phyloP scores from a whole-genome alignment of 2,329 filamentous ascomycete species.

The Fusarium tjaetaba region DNA sequence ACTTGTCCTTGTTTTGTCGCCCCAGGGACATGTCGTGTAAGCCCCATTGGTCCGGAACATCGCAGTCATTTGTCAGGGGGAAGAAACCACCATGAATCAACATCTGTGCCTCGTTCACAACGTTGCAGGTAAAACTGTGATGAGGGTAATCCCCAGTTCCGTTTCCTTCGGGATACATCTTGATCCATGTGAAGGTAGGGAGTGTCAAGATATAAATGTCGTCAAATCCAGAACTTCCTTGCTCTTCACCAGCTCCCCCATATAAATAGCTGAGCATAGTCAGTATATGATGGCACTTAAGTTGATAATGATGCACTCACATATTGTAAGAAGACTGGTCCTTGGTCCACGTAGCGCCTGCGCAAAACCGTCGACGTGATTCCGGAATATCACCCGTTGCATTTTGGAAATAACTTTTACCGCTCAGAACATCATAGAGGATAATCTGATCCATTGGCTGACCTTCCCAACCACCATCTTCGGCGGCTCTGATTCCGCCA shows the following conservation, averaged over 20 bases:
- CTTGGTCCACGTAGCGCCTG: constrained; percentile 66
- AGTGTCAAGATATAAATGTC: constrained; percentile 70
- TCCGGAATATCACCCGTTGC: constrained; percentile 63
- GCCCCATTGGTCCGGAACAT: constrained; percentile 61
- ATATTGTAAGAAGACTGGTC: constrained; percentile 73
- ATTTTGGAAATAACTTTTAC: constrained; percentile 67
- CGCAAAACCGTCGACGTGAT: constrained; percentile 67
- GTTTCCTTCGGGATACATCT: constrained; percentile 58
- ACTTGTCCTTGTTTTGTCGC: constrained; percentile 55
- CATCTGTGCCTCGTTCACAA: constrained; percentile 66
- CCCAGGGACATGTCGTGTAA: constrained; percentile 68
- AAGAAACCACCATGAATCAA: constrained; percentile 70
- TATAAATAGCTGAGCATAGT: constrained; percentile 64
- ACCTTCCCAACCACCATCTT: constrained; percentile 58
- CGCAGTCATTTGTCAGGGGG: constrained; percentile 59
- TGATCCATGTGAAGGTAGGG: constrained; percentile 71
- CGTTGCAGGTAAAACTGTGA: constrained; percentile 67
- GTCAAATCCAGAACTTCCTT: constrained; percentile 62
- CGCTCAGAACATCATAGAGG: constrained; percentile 67
- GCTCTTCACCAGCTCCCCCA: constrained; percentile 63
- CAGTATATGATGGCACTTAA: background rate
- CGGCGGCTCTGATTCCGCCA: constrained; percentile 64
- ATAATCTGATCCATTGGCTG: constrained; percentile 62
- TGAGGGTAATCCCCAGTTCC: constrained; percentile 56
- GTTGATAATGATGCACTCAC: constrained; percentile 50